A percentile compares a stretch with the other conserved stretches of the same genome.
These are phyloP conservation scores for Erigeron philadelphicus DNA, from an alignment of 140 eudicot genomes.

Conservation along the genomic window DNA sequence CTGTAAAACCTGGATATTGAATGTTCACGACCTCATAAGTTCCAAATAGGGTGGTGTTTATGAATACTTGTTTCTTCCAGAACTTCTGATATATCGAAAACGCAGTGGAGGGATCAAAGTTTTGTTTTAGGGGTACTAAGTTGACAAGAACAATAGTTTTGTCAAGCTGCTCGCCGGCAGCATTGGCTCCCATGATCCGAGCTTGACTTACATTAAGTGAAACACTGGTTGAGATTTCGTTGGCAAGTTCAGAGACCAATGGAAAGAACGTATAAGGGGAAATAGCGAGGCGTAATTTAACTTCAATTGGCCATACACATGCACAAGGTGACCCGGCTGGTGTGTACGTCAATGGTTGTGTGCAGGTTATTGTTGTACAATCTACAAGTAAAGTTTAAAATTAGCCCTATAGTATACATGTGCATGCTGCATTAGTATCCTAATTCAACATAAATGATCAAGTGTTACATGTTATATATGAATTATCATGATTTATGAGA, in stretches of 20 bases:
- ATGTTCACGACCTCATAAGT: conserved; percentile 60
- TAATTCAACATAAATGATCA: neutral
- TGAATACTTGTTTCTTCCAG: conserved; percentile 60
- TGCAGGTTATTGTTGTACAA: conserved; percentile 67
- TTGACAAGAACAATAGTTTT: conserved; percentile 62
- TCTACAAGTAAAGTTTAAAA: conserved; percentile 37
- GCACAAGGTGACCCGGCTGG: conserved; percentile 80
- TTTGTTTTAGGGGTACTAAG: conserved; percentile 57
- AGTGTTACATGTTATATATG: too few species aligned
- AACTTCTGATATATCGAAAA: conserved; percentile 61
- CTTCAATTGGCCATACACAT: conserved; percentile 90
- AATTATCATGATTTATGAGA: too few species aligned
- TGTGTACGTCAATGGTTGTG: conserved; percentile 74
- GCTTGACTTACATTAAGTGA: conserved; percentile 71
- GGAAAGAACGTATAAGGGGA: conserved; percentile 75
- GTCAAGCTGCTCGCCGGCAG: conserved; percentile 64
- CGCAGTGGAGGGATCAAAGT: conserved; percentile 47
- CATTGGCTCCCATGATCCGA: conserved; percentile 87
- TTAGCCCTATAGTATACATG: neutral
- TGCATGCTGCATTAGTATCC: neutral
- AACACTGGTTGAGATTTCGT: conserved; percentile 53
- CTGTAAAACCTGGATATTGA: conserved; percentile 71
- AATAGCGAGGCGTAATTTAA: conserved; percentile 47
- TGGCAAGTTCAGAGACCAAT: conserved; percentile 66
- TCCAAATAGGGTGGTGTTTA: conserved; percentile 54